phyloP scores from a whole-genome alignment of 2,329 filamentous ascomycete genomes.

The Ilyonectria robusta region DNA sequence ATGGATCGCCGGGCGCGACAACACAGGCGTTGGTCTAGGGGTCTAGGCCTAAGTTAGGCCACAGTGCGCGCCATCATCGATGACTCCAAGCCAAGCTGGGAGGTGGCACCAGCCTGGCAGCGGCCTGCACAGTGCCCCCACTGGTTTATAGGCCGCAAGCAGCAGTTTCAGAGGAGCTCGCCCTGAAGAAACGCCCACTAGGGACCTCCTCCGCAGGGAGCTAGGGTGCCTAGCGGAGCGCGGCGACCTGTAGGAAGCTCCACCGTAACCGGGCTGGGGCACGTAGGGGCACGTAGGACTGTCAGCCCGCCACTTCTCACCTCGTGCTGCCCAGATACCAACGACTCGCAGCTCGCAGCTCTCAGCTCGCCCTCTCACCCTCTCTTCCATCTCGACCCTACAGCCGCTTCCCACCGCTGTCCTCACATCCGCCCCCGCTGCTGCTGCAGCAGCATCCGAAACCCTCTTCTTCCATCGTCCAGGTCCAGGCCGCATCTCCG shows the following conservation, averaged over 20 bases:
- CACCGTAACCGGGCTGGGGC: conserved; percentile 4
- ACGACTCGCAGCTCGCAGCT: conserved; percentile 7
- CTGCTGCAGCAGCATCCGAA: neutral
- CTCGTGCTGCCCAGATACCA: conserved; percentile 6
- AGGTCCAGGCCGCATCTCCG: conserved; percentile 26
- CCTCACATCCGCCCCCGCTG: neutral
- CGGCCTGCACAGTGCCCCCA: neutral
- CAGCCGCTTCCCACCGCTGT: neutral
- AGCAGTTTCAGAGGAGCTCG: conserved; percentile 12
- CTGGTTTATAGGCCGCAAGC: neutral
- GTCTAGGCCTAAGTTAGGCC: neutral
- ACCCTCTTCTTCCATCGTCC: neutral
- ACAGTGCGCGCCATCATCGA: neutral
- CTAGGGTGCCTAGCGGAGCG: conserved; percentile 2
- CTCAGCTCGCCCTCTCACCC: conserved; percentile 1
- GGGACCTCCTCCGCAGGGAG: conserved; percentile 2
- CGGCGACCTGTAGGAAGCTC: conserved; percentile 8
- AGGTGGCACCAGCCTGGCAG: neutral
- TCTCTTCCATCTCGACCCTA: conserved; percentile 14
- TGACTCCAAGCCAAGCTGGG: neutral
- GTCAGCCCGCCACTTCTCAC: conserved; percentile 3
- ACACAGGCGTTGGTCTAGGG: neutral
- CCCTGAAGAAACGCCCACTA: conserved; percentile 11
- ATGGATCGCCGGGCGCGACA: too few relatives aligned
- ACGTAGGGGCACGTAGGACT: conserved; percentile 3